A percentile compares a stretch with the other conserved stretches of the same genome.
Evolutionary conservation across 192 early-diverging fungal species (phyloP).

Genomic region (Kickxella alabastrina): DNA sequence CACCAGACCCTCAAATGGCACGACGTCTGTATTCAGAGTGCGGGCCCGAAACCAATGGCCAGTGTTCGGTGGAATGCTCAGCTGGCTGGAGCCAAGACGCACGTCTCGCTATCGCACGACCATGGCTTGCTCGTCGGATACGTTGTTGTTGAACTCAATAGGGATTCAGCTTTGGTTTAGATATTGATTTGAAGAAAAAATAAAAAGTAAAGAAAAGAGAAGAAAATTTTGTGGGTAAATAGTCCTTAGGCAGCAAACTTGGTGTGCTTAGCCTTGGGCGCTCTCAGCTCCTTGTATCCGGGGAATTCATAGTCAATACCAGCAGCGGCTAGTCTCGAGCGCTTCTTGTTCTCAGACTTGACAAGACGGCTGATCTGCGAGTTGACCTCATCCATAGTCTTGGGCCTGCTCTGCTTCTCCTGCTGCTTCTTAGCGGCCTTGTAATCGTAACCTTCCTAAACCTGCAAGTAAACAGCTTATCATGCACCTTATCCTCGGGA

Average conservation of each 20-base stretch:
- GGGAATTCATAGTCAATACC: constrained; percentile 92
- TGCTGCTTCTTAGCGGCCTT: constrained; percentile 7
- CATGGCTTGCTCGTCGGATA: constrained; percentile 16
- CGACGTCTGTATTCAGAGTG: constrained; percentile 22
- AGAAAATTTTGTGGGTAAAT: too few species aligned
- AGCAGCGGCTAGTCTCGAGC: constrained; percentile 57
- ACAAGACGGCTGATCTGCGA: constrained; percentile 51
- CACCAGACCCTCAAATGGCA: constrained; percentile 29
- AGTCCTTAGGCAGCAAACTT: constrained; percentile 22
- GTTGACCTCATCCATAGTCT: constrained; percentile 52
- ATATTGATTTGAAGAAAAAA: constrained; percentile 3
- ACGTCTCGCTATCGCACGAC: constrained; percentile 43
- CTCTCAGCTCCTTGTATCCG: constrained; percentile 53
- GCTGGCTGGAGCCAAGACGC: constrained; percentile 1
- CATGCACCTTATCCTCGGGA: constrained; percentile 68
- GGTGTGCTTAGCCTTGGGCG: constrained; percentile 42
- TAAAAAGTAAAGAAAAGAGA: constrained; percentile 4
- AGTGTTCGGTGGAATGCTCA: constrained; percentile 14
- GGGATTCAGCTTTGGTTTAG: too few species aligned
- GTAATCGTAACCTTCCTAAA: constrained; percentile 29
- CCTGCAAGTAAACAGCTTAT: constrained; percentile 69
- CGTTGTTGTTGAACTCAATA: constrained; percentile 16
- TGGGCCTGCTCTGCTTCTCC: constrained; percentile 57
- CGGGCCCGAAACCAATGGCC: constrained; percentile 10
- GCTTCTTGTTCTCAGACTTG: constrained; percentile 58